Conservation (phyloP, 2,329 filamentous ascomycete genomes). For the Neopestalotiopsis rosae region DNA sequence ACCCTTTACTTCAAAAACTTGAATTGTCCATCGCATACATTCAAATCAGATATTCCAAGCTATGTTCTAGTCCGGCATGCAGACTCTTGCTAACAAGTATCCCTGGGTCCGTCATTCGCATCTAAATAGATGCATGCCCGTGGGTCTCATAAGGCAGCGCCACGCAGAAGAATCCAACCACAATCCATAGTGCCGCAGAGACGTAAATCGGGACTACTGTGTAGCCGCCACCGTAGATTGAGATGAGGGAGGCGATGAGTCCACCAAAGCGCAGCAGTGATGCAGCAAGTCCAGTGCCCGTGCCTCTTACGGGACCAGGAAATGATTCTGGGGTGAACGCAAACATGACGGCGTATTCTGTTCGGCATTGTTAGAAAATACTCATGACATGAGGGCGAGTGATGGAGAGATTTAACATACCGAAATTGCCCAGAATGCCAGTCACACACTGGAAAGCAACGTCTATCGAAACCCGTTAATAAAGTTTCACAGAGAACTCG, state of each 20-base stretch:
- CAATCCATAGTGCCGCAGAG: constrained; percentile 49
- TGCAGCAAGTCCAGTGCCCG: constrained; percentile 53
- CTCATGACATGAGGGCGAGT: constrained; percentile 33
- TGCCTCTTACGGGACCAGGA: constrained; percentile 58
- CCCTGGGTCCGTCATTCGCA: not conserved
- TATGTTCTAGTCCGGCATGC: too few species aligned
- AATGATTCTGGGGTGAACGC: constrained; percentile 63
- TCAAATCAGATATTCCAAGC: too few species aligned
- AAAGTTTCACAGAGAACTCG: rapidly evolving
- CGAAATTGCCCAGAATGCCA: constrained; percentile 50
- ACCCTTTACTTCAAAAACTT: too few species aligned
- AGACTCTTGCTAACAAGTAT: too few species aligned
- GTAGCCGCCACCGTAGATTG: constrained; percentile 45
- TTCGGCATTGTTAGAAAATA: constrained; percentile 23
- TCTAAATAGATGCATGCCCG: constrained; percentile 39
- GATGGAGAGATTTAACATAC: constrained; percentile 25
- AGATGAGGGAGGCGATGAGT: constrained; percentile 47
- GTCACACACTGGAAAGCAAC: constrained; percentile 48
- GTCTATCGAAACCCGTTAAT: constrained; percentile 23
- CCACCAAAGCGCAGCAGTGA: constrained; percentile 44
- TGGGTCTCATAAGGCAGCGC: constrained; percentile 51
- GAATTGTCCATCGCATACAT: too few species aligned
- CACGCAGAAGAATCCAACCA: constrained; percentile 45
- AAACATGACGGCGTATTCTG: constrained; percentile 43
- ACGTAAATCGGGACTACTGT: constrained; percentile 49